These are phyloP conservation scores for Cymodocea nodosa DNA, from an alignment of 116 monocot genomes.

Conservation along the genomic window DNA sequence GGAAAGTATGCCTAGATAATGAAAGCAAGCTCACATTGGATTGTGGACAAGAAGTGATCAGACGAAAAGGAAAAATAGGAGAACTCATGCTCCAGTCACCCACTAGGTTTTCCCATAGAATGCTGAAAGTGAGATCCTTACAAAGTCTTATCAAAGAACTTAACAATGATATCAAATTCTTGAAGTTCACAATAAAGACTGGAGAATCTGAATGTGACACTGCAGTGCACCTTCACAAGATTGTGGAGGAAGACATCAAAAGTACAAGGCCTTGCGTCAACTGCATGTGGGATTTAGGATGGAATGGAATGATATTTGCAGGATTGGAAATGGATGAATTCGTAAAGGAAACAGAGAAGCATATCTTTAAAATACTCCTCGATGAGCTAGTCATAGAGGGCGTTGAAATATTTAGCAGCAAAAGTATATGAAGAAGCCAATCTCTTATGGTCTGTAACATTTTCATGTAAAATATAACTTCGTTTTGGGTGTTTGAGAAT, in stretches of 20 bases:
- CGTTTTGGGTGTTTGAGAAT: too few species aligned
- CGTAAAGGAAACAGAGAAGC: constrained; percentile 43
- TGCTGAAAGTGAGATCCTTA: constrained; percentile 17
- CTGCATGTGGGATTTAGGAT: constrained; percentile 65
- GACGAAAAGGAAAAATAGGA: constrained; percentile 44
- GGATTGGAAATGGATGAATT: constrained; percentile 28
- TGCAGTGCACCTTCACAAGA: constrained; percentile 23
- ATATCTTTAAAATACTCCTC: constrained; percentile 38
- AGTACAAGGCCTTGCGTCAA: constrained; percentile 40
- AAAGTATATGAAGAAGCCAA: too few species aligned
- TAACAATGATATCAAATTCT: constrained; percentile 36
- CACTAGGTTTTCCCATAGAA: not conserved
- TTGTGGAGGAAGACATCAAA: constrained; percentile 44
- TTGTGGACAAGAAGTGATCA: constrained; percentile 47
- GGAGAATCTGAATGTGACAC: constrained; percentile 13
- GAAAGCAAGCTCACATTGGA: constrained; percentile 29
- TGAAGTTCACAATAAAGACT: constrained; percentile 13
- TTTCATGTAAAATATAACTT: too few species aligned
- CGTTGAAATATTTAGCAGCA: not conserved
- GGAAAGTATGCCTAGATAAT: constrained; percentile 14
- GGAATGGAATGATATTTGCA: constrained; percentile 28
- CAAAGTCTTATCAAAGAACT: constrained; percentile 43
- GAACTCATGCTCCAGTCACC: constrained; percentile 9
- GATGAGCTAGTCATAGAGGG: constrained; percentile 33
- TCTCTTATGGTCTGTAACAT: too few species aligned